Evolutionary conservation across 2,329 filamentous ascomycete genomes (phyloP).

Genomic region (Fusarium poae): DNA sequence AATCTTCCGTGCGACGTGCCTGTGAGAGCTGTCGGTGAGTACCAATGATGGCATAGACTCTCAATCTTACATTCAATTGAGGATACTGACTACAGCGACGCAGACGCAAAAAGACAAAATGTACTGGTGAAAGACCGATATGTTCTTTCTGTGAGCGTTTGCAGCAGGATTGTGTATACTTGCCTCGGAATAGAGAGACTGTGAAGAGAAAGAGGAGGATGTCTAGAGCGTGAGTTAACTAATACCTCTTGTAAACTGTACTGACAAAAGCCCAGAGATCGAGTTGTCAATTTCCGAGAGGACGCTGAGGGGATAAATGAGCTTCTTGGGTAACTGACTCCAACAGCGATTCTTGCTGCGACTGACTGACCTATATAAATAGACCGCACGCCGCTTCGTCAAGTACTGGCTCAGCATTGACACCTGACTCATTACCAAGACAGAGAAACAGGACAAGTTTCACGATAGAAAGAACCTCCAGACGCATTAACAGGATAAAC

Average conservation of each 20-base stretch:
- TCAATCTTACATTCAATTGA: not conserved
- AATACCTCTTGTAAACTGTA: not conserved
- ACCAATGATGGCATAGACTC: not conserved
- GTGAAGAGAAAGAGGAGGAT: slow-evolving; percentile 22
- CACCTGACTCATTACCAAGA: slow-evolving; percentile 17
- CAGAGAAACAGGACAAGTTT: not conserved
- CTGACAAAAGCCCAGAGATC: slow-evolving; percentile 6
- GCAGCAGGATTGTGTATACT: slow-evolving; percentile 35
- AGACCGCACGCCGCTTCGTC: slow-evolving; percentile 8
- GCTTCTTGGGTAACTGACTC: slow-evolving; percentile 8
- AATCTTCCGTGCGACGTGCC: slow-evolving; percentile 27
- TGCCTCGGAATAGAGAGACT: slow-evolving; percentile 32
- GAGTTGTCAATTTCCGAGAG: slow-evolving; percentile 4
- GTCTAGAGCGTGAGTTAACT: slow-evolving; percentile 24
- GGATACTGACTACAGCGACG: not conserved
- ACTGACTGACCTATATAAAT: not conserved
- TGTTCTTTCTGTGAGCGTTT: slow-evolving; percentile 43
- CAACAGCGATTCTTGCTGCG: rapidly evolving
- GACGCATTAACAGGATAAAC: slow-evolving; percentile 7
- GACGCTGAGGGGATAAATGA: slow-evolving; percentile 24
- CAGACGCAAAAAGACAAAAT: slow-evolving; percentile 44
- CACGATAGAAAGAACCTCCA: slow-evolving; percentile 6
- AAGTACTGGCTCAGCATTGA: slow-evolving; percentile 23
- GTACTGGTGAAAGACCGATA: slow-evolving; percentile 37
- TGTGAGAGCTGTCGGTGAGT: slow-evolving; percentile 39